phyloP scores from a whole-genome alignment of 129 eudicot species.

The Pittosporum tobira region DNA sequence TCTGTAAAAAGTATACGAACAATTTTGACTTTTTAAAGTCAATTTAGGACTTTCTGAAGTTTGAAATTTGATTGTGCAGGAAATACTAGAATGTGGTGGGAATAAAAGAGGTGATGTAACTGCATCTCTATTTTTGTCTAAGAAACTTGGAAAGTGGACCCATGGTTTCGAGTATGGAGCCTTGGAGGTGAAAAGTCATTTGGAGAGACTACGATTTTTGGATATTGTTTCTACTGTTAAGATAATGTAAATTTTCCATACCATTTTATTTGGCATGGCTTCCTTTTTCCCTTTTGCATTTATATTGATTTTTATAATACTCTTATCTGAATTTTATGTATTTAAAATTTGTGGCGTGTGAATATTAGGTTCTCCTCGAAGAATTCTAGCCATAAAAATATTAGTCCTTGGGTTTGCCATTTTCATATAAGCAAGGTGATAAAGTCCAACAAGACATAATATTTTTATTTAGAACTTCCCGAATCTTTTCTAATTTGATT shows the following conservation, averaged over 20 bases:
- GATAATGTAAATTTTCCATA: slow-evolving; percentile 45
- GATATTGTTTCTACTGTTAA: slow-evolving; percentile 57
- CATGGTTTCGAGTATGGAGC: slow-evolving; percentile 88
- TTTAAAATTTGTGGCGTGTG: not conserved
- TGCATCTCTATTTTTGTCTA: slow-evolving; percentile 61
- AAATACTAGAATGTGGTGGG: slow-evolving; percentile 79
- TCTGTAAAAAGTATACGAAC: too few relatives aligned
- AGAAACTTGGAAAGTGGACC: slow-evolving; percentile 47
- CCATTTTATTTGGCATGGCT: not conserved
- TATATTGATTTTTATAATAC: not conserved
- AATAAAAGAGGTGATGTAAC: slow-evolving; percentile 54
- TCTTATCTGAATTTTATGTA: not conserved
- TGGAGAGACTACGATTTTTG: slow-evolving; percentile 55
- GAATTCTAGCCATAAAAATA: slow-evolving; percentile 19
- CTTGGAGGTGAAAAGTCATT: slow-evolving; percentile 64
- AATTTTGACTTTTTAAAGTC: too few relatives aligned
- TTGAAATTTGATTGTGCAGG: slow-evolving; percentile 43
- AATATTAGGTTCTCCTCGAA: slow-evolving; percentile 39
- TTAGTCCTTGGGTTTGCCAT: slow-evolving; percentile 82
- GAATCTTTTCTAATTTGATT: not conserved
- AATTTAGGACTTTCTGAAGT: slow-evolving; percentile 7
- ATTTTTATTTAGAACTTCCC: not conserved
- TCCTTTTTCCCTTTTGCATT: slow-evolving; percentile 1
- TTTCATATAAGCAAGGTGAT: slow-evolving; percentile 77
- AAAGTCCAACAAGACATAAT: not conserved